These are phyloP conservation scores for Pezicula rhizophila DNA, from an alignment of 2,329 filamentous ascomycete genomes.

Conservation along the genomic window DNA sequence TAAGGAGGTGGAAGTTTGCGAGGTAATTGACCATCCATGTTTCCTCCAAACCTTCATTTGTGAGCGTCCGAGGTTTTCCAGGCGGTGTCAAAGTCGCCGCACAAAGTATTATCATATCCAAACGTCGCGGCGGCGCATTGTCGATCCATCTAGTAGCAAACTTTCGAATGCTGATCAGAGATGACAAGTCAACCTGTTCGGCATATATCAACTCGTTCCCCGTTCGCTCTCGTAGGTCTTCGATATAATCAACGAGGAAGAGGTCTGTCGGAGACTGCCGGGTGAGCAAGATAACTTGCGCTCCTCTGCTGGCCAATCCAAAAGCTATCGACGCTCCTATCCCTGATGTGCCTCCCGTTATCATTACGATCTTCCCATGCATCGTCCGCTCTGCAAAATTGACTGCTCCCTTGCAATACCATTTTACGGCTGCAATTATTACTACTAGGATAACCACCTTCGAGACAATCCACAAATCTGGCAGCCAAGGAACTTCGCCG, in stretches of 20 bases:
- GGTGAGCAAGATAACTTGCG: constrained; percentile 86
- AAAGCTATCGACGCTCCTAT: constrained; percentile 74
- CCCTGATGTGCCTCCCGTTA: constrained; percentile 90
- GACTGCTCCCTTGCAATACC: constrained; percentile 67
- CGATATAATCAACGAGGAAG: constrained; percentile 87
- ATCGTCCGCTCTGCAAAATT: constrained; percentile 76
- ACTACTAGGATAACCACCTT: constrained; percentile 47
- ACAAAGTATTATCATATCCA: constrained; percentile 89
- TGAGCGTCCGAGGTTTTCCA: constrained; percentile 53
- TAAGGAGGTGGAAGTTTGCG: constrained; percentile 89
- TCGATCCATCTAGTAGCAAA: constrained; percentile 99
- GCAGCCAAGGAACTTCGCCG: constrained; percentile 17
- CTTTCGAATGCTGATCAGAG: constrained; percentile 80
- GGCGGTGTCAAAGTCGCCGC: constrained; percentile 71
- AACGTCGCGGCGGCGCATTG: constrained; percentile 78
- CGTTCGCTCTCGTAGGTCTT: constrained; percentile 72
- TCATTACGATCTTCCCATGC: constrained; percentile 88
- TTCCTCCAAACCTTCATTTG: constrained; percentile 74
- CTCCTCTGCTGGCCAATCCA: constrained; percentile 72
- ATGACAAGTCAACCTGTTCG: constrained; percentile 85
- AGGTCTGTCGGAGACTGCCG: constrained; percentile 75
- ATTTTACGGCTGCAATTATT: constrained; percentile 56
- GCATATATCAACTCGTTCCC: constrained; percentile 88
- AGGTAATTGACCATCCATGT: constrained; percentile 96
- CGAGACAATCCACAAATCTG: constrained; percentile 40